Conservation (phyloP, 1,284 basidiomycete species). For the Megacollybia platyphylla region DNA sequence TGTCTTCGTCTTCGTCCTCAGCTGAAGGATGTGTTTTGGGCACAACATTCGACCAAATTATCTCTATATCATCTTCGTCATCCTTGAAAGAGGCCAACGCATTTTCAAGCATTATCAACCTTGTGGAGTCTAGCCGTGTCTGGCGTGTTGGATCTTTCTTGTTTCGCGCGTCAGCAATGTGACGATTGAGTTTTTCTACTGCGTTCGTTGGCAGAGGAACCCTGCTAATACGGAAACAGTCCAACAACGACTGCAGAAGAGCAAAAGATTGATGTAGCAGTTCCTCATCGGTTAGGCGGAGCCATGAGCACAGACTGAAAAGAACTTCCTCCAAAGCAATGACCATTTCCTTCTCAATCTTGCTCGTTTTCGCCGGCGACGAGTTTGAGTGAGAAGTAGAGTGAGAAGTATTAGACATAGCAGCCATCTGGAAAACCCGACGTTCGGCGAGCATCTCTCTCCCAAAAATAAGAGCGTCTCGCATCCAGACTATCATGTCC, state of each 20-base stretch:
- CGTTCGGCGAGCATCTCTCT: constrained; percentile 74
- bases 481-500: constrained; percentile 93
- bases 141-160: constrained; percentile 25
- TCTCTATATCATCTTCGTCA: constrained; percentile 18
- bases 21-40: background rate
- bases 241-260: constrained; percentile 66
- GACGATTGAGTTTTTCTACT: constrained; percentile 43
- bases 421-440: constrained; percentile 64
- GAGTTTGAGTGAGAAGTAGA: constrained; percentile 12
- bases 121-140: constrained; percentile 45
- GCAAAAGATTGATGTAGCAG: constrained; percentile 80
- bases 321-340: constrained; percentile 68
- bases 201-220: constrained; percentile 36
- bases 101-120: constrained; percentile 45
- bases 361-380: constrained; percentile 22
- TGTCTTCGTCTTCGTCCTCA: constrained; percentile 3
- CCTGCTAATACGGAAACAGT: constrained; percentile 47
- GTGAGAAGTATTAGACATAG: constrained; percentile 20
- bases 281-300: constrained; percentile 84
- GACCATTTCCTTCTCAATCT: constrained; percentile 62
- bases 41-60: constrained; percentile 14
- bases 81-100: constrained; percentile 42
- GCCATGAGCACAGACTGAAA: constrained; percentile 70
- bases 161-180: constrained; percentile 43
- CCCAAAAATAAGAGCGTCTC: constrained; percentile 88